Conservation (phyloP, 2,329 filamentous ascomycete species). For the Stylonectria norvegica region DNA sequence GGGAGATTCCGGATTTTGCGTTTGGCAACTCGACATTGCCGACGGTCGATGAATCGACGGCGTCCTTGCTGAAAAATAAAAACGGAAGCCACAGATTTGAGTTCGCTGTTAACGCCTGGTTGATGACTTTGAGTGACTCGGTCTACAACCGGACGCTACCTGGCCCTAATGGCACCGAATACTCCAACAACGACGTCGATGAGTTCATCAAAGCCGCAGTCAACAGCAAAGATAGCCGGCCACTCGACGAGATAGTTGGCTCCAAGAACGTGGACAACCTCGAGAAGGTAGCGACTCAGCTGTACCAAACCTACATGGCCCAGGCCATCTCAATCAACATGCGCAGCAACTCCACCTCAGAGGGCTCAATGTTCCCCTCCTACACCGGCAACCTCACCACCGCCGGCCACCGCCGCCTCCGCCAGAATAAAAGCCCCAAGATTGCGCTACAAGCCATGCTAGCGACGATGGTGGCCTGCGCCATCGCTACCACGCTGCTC, state of each 20-base stretch:
- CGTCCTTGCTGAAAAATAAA: conserved; percentile 4
- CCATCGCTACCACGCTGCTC: conserved; percentile 20
- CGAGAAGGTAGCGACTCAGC: conserved; percentile 9
- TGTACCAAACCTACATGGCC: conserved; percentile 27
- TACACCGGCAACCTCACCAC: conserved; percentile 12
- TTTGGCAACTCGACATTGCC: conserved; percentile 10
- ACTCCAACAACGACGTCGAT: conserved; percentile 16
- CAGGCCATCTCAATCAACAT: conserved; percentile 28
- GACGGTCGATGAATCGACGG: conserved; percentile 12
- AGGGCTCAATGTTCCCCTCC: conserved; percentile 6
- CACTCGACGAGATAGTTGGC: conserved; percentile 14
- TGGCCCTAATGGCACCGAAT: conserved; percentile 8
- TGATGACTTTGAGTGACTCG: conserved; percentile 14
- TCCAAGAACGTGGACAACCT: conserved; percentile 13
- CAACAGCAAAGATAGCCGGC: conserved; percentile 8
- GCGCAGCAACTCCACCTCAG: conserved; percentile 11
- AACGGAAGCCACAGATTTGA: conserved; percentile 15
- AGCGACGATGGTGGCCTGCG: conserved; percentile 27
- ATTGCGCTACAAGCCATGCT: conserved; percentile 29
- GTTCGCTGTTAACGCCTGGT: conserved; percentile 19
- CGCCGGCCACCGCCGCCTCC: conserved; percentile 12
- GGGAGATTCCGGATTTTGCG: conserved; percentile 17
- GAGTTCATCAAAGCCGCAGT: conserved; percentile 18
- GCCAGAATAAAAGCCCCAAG: conserved; percentile 27
- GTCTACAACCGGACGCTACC: conserved; percentile 16